These are phyloP conservation scores for Mortierella sp. DNA, from an alignment of 371 early-diverging fungal species.

Conservation along the genomic window DNA sequence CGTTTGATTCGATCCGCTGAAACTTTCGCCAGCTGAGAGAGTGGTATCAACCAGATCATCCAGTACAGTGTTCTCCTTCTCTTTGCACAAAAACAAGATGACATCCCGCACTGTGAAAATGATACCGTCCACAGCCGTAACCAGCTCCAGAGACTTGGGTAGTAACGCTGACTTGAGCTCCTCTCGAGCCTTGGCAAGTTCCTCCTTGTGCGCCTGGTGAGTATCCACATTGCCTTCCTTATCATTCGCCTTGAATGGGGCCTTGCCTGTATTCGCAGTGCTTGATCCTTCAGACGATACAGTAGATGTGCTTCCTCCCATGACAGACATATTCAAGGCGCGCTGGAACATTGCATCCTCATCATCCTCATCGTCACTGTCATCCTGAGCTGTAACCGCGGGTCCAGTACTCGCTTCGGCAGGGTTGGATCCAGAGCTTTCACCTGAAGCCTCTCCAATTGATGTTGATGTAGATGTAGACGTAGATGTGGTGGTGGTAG, in stretches of 20 bases:
- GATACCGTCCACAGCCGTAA: constrained; percentile 71
- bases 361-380: constrained; percentile 1
- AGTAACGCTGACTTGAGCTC: constrained; percentile 61
- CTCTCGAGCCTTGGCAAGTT: constrained; percentile 58
- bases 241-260: constrained; percentile 14
- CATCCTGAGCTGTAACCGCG: not conserved
- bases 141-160: constrained; percentile 62
- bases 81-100: constrained; percentile 59
- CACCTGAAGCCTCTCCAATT: not conserved
- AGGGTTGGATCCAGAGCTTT: not conserved
- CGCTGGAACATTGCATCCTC: constrained; percentile 37
- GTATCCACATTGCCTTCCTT: constrained; percentile 23
- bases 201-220: constrained; percentile 54
- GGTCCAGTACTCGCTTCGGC: not conserved
- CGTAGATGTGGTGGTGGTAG: constrained; percentile 16
- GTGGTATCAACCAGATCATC: constrained; percentile 46
- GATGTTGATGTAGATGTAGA: constrained; percentile 4
- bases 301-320: not conserved
- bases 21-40: constrained; percentile 9
- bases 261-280: constrained; percentile 1
- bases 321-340: constrained; percentile 51
- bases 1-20: not conserved
- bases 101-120: constrained; percentile 80
- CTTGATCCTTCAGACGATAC: constrained; percentile 14
- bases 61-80: constrained; percentile 60